Conservation (phyloP, 768 basidiomycete genomes). For the Suillus cothurnatus region DNA sequence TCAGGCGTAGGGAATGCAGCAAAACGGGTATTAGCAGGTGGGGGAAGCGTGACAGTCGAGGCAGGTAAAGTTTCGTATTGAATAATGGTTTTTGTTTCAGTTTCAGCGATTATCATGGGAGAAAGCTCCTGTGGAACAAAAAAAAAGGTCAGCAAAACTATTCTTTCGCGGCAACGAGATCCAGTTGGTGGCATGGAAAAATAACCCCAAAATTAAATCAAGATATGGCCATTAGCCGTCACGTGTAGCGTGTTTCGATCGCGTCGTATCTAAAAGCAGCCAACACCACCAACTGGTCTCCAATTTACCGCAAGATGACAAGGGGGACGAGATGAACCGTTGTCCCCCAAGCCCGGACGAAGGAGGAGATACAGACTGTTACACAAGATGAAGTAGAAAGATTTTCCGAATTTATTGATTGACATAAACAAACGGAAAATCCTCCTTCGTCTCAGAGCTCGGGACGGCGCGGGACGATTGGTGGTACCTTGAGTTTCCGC, state of each 20-base stretch:
- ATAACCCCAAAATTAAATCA: conserved; percentile 21
- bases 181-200: conserved; percentile 36
- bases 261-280: conserved; percentile 34
- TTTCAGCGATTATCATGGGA: conserved; percentile 44
- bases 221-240: conserved; percentile 37
- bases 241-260: conserved; percentile 27
- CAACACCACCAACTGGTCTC: conserved; percentile 36
- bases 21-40: conserved; percentile 77
- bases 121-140: conserved; percentile 43
- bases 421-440: conserved; percentile 41
- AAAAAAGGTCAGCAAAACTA: conserved; percentile 38
- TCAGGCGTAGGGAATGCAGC: conserved; percentile 75
- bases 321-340: conserved; percentile 80
- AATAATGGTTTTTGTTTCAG: conserved; percentile 66
- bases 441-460: conserved; percentile 97
- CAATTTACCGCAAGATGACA: conserved; percentile 48
- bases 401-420: conserved; percentile 27
- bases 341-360: conserved; percentile 92
- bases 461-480: conserved; percentile 82
- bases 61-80: conserved; percentile 51
- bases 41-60: conserved; percentile 68
- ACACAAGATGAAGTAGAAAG: conserved; percentile 48
- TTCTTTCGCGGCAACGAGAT: conserved; percentile 34
- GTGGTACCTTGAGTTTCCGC: conserved; percentile 90
- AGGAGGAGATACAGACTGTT: conserved; percentile 81